Evolutionary conservation across 306 rosid species (phyloP), one percentile per base, ranked within the genome.

Genomic region (Ceratonia siliqua): DNA sequence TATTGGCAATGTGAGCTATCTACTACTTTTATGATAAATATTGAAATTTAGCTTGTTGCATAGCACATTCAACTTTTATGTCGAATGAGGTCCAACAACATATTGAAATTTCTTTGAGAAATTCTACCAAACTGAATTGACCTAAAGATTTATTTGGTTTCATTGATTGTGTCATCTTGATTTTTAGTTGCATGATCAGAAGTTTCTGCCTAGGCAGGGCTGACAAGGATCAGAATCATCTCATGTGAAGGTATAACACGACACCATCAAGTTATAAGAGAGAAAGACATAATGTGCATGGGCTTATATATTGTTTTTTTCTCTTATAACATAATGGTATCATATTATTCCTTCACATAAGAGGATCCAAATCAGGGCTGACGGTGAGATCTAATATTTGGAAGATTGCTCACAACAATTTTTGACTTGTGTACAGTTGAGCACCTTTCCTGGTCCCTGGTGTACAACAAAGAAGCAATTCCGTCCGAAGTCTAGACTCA

Each of bases 391-490:
- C 13, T 27, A 30, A 71, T 21, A 13, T 53, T 21, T 49, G 4
- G 15, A 9, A 39, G 20, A 13, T 11, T n/a, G 4, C 48, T 54
- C 64, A 21, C 32, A 6, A 18, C 41, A 53, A 68, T 70, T 52
- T 53, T 22, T 62, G 62, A 39, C 39, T 67, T 77, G 32, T 66
- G 42, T 74, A 42, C 89, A 94, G 97, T 67, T 90, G 80, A 94
- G 98, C 87, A 90, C 96, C 54, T 94, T 91, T 82, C 96, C 92
- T 9, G 82, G 88, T 57, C 76, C 83, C 28, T 91, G 96, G 98
- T 92, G 98, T 79, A 18, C 87, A 41, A 89, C 81, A 30, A 94
- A 83, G 85, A 90, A 85, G 75, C 90, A 86, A 70, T 91, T 87
- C 62, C 81, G 83, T 28, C 88, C 70, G 53, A 89, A 91, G 81